phyloP scores from a whole-genome alignment of 2,329 filamentous ascomycete species.

The Diaporthe batatas region DNA sequence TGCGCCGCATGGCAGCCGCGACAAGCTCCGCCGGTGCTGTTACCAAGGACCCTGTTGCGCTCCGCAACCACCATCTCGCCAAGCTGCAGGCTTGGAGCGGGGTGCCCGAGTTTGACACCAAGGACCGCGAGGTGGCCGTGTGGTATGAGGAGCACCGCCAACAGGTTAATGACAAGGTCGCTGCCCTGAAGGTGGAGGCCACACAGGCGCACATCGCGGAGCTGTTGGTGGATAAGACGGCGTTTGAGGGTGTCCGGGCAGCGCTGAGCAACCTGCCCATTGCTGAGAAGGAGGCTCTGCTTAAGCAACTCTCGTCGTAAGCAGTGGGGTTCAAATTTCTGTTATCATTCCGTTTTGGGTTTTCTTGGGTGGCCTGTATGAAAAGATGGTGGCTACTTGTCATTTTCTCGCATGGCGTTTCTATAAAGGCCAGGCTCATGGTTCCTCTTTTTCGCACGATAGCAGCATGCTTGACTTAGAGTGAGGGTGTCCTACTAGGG shows the following conservation, averaged over 20 bases:
- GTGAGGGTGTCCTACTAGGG: neutral
- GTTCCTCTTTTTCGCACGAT: neutral
- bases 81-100: slow-evolving; percentile 87
- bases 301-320: slow-evolving; percentile 50
- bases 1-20: slow-evolving; percentile 82
- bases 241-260: slow-evolving; percentile 76
- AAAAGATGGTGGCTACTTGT: neutral
- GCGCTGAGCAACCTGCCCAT: slow-evolving; percentile 77
- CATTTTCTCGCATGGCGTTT: slow-evolving; percentile 22
- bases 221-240: slow-evolving; percentile 69
- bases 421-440: slow-evolving; percentile 6
- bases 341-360: neutral
- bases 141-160: slow-evolving; percentile 98
- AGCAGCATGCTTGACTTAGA: slow-evolving; percentile 12
- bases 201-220: slow-evolving; percentile 45
- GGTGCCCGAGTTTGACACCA: slow-evolving; percentile 79
- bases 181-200: slow-evolving; percentile 81
- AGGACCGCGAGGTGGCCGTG: slow-evolving; percentile 86
- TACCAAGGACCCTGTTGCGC: slow-evolving; percentile 60
- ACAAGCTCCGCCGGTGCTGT: slow-evolving; percentile 53
- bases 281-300: slow-evolving; percentile 75
- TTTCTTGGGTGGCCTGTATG: neutral
- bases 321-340: neutral
- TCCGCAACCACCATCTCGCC: slow-evolving; percentile 77
- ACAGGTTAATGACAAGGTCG: slow-evolving; percentile 84